Evolutionary conservation across 169 alveolate species (phyloP).

Genomic region (Plasmodium cynomolgi): DNA sequence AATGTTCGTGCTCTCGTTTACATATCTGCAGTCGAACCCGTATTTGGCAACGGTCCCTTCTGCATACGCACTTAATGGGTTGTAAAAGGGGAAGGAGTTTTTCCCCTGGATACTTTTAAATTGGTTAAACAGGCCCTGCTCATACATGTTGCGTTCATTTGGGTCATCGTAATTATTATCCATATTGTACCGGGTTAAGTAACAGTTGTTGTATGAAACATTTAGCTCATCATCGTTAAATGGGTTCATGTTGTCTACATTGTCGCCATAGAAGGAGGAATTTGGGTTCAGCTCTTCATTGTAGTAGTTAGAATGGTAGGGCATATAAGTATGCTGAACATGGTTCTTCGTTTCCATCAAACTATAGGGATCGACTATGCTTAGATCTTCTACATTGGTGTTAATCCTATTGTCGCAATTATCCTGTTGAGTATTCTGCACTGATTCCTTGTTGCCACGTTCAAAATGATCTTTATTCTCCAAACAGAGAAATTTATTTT

Average conservation of each 20-base stretch:
- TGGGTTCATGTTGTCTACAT: not conserved
- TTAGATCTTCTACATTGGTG: not conserved
- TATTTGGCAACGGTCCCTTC: not conserved
- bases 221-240: not conserved
- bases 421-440: not conserved
- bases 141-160: not conserved
- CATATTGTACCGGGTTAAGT: not conserved
- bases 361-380: not conserved
- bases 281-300: not conserved
- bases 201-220: not conserved
- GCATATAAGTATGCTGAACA: not conserved
- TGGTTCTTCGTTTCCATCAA: not conserved
- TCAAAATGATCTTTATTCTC: conserved; percentile 4
- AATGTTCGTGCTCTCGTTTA: not conserved
- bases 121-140: not conserved
- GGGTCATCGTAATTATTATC: not conserved
- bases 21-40: not conserved
- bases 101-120: not conserved
- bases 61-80: conserved; percentile 5
- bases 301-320: not conserved
- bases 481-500: not conserved
- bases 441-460: not conserved
- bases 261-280: conserved; percentile 5
- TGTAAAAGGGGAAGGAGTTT: not conserved
- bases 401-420: conserved; percentile 6